Evolutionary conservation across 805 yeast species (phyloP), one percentile per base, ranked within the genome.

Genomic region (Zygotorulaspora sp.): DNA sequence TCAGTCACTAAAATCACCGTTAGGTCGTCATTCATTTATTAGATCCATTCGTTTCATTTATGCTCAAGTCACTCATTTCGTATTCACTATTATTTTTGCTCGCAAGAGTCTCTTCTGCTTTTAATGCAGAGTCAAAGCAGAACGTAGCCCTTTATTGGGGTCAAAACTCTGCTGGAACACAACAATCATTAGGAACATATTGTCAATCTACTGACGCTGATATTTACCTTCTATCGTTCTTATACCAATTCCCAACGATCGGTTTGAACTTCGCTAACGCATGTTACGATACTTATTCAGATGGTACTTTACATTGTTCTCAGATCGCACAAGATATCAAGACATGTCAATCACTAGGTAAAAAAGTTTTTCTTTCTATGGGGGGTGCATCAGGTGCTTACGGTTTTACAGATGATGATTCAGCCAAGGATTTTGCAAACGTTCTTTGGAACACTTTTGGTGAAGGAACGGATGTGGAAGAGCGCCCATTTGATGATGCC

Each of bases 91-190:
- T 23, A 14, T 14, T 39, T 16, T 15, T 35, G 9, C 20, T 31
- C 29, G 17, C 20, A 31, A 11, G 17, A 18, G 15, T 22, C 30
- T 11, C 47, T 10, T 22, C 21, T 9, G 61, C 66, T 11, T 66
- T 66, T 38, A 60, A 64, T 35, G 50, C 68, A 7, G 39, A 58
- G 12, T 59, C 78, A 23, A 68, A 72, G 32, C 54, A 69, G 21
- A 83, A 84, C 47, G 75, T 86, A 25, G 96, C 82, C 15, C 70
- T 83, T 6, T 87, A 87, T 64, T 87, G 96, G 96, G 96, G 96
- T 37, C 95, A 87, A 63, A 75, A 76, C 51, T 77, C 90, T 11
- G 79, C 74, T n/a, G 85, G 85, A 6, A 55, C 69, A 8, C 79
- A 75, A 49, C 63, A 65, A 39, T 45, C 56, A 2, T 41, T 66